A percentile compares a stretch with the other conserved stretches of the same genome.
Evolutionary conservation across 2,329 filamentous ascomycete genomes (phyloP).

Genomic region (Colletotrichum chlorophyti): DNA sequence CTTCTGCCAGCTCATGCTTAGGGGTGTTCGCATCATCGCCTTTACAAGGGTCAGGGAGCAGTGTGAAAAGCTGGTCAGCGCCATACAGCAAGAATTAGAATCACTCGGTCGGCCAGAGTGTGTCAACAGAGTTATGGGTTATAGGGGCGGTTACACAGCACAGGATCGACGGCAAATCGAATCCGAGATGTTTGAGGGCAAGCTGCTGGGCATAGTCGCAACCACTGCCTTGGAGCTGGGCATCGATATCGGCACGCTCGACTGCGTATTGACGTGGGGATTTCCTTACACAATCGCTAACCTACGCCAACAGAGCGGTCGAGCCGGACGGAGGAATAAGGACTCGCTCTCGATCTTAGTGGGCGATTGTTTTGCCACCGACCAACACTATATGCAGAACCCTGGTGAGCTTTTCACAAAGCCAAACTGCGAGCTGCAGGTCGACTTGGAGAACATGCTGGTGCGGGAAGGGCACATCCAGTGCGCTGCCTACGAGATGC

Average conservation of each 20-base stretch:
- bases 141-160: conserved; percentile 92
- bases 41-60: conserved; percentile 90
- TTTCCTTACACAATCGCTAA: conserved; percentile 98
- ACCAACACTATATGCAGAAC: conserved; percentile 97
- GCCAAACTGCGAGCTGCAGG: conserved; percentile 86
- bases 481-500: conserved; percentile 95
- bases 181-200: conserved; percentile 95
- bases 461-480: conserved; percentile 94
- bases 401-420: conserved; percentile 92
- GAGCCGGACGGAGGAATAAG: conserved; percentile 89
- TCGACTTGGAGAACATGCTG: conserved; percentile 91
- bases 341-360: conserved; percentile 91
- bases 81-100: conserved; percentile 80
- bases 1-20: conserved; percentile 87
- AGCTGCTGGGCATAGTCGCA: conserved; percentile 89
- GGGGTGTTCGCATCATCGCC: conserved; percentile 89
- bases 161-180: conserved; percentile 90
- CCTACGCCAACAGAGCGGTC: conserved; percentile 90
- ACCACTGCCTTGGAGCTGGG: conserved; percentile 93
- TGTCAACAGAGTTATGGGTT: conserved; percentile 86
- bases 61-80: conserved; percentile 83
- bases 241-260: conserved; percentile 92
- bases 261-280: conserved; percentile 91
- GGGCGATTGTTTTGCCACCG: conserved; percentile 86
- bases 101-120: conserved; percentile 77